A percentile compares a stretch with the other conserved stretches of the same genome.
phyloP scores from a whole-genome alignment of 768 basidiomycete species.

The Boletus sensibilis region DNA sequence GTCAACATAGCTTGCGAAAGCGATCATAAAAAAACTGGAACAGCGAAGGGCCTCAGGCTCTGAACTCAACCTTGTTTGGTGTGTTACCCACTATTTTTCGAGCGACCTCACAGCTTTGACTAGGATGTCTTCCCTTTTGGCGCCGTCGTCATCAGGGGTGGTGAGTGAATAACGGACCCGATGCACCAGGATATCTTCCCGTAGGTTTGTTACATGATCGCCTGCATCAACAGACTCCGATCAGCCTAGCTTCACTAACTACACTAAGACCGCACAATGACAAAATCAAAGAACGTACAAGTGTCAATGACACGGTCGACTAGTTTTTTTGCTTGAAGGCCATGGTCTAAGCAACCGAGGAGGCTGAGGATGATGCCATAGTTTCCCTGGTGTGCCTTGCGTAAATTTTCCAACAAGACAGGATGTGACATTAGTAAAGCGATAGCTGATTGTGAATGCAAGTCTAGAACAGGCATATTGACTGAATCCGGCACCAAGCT shows the following conservation, averaged over 20 bases:
- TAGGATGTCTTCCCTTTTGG: constrained; percentile 49
- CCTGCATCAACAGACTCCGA: constrained; percentile 42
- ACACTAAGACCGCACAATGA: background rate
- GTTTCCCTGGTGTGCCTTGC: constrained; percentile 89
- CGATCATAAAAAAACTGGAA: constrained; percentile 86
- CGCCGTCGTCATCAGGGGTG: constrained; percentile 64
- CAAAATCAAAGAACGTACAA: constrained; percentile 33
- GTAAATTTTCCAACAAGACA: constrained; percentile 76
- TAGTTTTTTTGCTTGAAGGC: constrained; percentile 78
- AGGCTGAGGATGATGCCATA: constrained; percentile 90
- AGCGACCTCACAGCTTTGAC: constrained; percentile 70
- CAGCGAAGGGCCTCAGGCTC: background rate
- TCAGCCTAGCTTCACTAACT: constrained; percentile 5
- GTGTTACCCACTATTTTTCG: constrained; percentile 80
- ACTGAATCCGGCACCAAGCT: background rate
- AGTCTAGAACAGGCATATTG: constrained; percentile 41
- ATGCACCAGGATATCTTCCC: constrained; percentile 83
- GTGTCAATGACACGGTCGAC: constrained; percentile 90
- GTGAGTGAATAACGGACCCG: constrained; percentile 86
- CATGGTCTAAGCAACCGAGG: constrained; percentile 89
- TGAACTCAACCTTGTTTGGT: background rate
- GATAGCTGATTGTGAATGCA: constrained; percentile 78
- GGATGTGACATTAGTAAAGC: constrained; percentile 82
- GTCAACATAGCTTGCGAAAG: constrained; percentile 86
- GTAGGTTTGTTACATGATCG: constrained; percentile 87